Evolutionary conservation across 2,329 filamentous ascomycete species (phyloP), one percentile per base, ranked within the genome.

Genomic region (Sporothrix variecibatus): DNA sequence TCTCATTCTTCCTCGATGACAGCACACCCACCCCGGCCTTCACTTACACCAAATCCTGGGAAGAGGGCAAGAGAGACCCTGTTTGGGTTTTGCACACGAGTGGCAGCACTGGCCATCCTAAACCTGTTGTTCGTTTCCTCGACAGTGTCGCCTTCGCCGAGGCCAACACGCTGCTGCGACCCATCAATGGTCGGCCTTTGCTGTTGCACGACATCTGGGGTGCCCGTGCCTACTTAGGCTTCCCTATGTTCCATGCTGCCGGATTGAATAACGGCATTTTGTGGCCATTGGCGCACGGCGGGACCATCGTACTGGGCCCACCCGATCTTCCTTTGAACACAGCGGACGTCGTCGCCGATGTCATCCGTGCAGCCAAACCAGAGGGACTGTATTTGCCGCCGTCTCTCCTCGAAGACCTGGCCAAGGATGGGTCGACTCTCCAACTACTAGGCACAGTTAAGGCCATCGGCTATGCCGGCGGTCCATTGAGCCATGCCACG

Each of bases 41-140:
- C 15, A 65, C 72, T 2, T 75, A 71, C 70, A n/a, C 12, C 17
- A 75, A 76, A 71, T 70, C 75, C 80, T 86, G 82, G 43, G 83
- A 85, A 3, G 78, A 85, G 71, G 84, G 81, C 0, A 77, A 82
- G 73, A 83, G 81, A 79, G 84, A 86, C 3, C 84, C 85, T 0
- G 71, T 83, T 3, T 60, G 81, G 2, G 80, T 86, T 1, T 76
- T 86, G 9, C 85, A 87, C 77, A 86, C 85, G 0, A 85, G 83
- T 71, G 85, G 85, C 6, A 85, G 82, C 58, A 86, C 85, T 0
- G 85, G 85, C 0, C 79, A 85, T 3, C 85, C 85, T 0, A 86
- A 85, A 76, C 85, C 85, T 1, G 80, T 87, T n/a, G 75, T 84
- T 11, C 56, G 56, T 0, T 65, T 31, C 6, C 17, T 64, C 3